Percentiles rank a stretch among this genome's conserved stretches.
phyloP scores from a whole-genome alignment of 2,329 filamentous ascomycete genomes.

The Aspergillus sojae region DNA sequence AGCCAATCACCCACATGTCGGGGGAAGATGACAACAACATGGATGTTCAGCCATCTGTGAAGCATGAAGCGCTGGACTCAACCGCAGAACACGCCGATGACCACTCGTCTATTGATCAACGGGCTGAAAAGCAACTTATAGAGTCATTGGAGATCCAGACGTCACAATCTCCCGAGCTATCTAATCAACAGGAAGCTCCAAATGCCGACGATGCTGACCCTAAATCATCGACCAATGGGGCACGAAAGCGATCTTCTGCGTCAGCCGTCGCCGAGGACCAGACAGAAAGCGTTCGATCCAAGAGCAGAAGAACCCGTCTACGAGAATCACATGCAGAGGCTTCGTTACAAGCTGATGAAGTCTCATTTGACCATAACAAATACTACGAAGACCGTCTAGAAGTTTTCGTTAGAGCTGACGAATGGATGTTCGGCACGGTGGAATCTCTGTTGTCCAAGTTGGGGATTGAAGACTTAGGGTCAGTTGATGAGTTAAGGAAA shows the following conservation, averaged over 20 bases:
- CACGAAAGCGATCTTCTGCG: slow-evolving; percentile 63
- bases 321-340: slow-evolving; percentile 59
- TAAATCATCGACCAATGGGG: slow-evolving; percentile 43
- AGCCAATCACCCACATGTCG: slow-evolving; percentile 22
- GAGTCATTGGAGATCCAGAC: slow-evolving; percentile 39
- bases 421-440: slow-evolving; percentile 59
- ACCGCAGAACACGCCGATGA: slow-evolving; percentile 30
- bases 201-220: slow-evolving; percentile 32
- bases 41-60: slow-evolving; percentile 15
- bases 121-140: slow-evolving; percentile 41
- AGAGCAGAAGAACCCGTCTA: slow-evolving; percentile 63
- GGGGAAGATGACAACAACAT: slow-evolving; percentile 17
- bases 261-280: slow-evolving; percentile 61
- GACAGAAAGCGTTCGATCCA: slow-evolving; percentile 57
- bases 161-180: slow-evolving; percentile 22
- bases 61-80: slow-evolving; percentile 16
- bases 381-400: slow-evolving; percentile 59
- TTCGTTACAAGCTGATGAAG: slow-evolving; percentile 48
- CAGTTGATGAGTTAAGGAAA: slow-evolving; percentile 43
- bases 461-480: slow-evolving; percentile 50
- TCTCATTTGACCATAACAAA: slow-evolving; percentile 55
- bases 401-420: slow-evolving; percentile 57
- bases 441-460: slow-evolving; percentile 56
- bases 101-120: slow-evolving; percentile 38
- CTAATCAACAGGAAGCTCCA: slow-evolving; percentile 24